phyloP scores from a whole-genome alignment of 169 alveolate species.

The Cryptosporidium ryanae region DNA sequence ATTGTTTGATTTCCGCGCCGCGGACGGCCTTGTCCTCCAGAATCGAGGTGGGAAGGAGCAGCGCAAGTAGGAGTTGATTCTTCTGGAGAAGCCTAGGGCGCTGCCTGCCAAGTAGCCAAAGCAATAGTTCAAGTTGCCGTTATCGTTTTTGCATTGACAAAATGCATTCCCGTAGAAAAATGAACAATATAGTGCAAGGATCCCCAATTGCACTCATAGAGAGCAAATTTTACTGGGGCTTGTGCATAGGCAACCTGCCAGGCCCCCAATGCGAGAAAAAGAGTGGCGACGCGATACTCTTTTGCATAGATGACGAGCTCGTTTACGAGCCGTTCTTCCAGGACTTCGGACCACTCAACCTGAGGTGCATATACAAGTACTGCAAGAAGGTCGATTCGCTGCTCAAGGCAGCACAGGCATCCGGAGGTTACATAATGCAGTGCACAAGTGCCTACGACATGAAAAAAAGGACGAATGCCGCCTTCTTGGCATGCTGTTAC shows the following conservation, averaged over 20 bases:
- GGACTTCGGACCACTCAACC: constrained; percentile 94
- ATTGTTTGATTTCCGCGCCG: too few species aligned
- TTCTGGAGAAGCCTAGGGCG: too few species aligned
- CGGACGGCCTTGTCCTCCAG: too few species aligned
- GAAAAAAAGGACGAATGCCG: constrained; percentile 91
- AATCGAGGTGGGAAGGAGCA: too few species aligned
- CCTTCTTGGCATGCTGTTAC: constrained; percentile 91
- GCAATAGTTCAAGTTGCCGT: too few species aligned
- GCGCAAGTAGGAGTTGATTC: too few species aligned
- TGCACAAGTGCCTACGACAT: constrained; percentile 77
- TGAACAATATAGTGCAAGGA: constrained; percentile 39
- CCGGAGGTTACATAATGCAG: constrained; percentile 73
- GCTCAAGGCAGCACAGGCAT: constrained; percentile 74
- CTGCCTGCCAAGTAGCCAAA: too few species aligned
- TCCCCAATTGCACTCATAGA: constrained; percentile 47
- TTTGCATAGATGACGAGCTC: constrained; percentile 87
- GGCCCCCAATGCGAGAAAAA: constrained; percentile 5
- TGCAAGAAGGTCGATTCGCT: constrained; percentile 83
- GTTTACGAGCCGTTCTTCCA: constrained; percentile 92
- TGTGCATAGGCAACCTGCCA: constrained; percentile 36
- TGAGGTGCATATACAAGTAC: constrained; percentile 88
- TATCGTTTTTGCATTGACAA: neutral
- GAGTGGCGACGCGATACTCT: constrained; percentile 74
- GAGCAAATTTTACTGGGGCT: constrained; percentile 57
- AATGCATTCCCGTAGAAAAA: constrained; percentile 47